A percentile compares a stretch with the other conserved stretches of the same genome.
Evolutionary conservation across 495 filamentous ascomycete genomes (phyloP).

Genomic region (Jackrogersella multiformis): DNA sequence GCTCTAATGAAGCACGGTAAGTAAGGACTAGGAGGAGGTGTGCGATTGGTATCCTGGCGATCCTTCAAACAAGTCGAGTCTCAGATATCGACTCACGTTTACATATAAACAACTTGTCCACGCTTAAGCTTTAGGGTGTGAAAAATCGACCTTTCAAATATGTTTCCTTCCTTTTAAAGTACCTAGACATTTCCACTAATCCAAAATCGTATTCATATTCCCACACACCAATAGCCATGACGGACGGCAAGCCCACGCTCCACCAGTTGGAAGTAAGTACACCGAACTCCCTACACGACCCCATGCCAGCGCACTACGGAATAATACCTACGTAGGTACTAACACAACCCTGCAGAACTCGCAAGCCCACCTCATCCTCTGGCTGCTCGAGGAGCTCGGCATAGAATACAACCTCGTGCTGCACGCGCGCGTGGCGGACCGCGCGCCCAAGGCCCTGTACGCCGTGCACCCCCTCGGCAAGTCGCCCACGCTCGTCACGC

Average conservation of each 20-base stretch:
- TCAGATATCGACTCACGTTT: slow-evolving; percentile 1
- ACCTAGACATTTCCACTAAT: no score
- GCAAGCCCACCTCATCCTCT: slow-evolving; percentile 49
- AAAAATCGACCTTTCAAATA: no score
- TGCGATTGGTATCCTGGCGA: neutral
- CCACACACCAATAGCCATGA: slow-evolving; percentile 1
- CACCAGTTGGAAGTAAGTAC: slow-evolving; percentile 33
- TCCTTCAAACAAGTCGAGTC: slow-evolving; percentile 18
- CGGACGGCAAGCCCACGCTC: slow-evolving; percentile 35
- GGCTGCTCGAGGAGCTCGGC: slow-evolving; percentile 52
- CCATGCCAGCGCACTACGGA: neutral
- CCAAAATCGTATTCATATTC: neutral
- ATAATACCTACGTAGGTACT: no score
- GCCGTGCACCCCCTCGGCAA: slow-evolving; percentile 41
- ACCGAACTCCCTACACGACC: neutral
- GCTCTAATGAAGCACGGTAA: no score
- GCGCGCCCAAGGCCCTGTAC: slow-evolving; percentile 34
- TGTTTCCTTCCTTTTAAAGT: no score
- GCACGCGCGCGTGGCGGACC: slow-evolving; percentile 37
- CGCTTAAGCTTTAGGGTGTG: neutral
- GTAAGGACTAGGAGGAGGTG: neutral
- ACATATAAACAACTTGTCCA: neutral
- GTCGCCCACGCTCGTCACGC: slow-evolving; percentile 41
- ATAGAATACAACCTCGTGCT: slow-evolving; percentile 50
- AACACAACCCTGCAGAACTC: slow-evolving; percentile 37